These are phyloP conservation scores for Acanthamoeba castellanii DNA, from an alignment of 208 protist species.

Conservation along the genomic window DNA sequence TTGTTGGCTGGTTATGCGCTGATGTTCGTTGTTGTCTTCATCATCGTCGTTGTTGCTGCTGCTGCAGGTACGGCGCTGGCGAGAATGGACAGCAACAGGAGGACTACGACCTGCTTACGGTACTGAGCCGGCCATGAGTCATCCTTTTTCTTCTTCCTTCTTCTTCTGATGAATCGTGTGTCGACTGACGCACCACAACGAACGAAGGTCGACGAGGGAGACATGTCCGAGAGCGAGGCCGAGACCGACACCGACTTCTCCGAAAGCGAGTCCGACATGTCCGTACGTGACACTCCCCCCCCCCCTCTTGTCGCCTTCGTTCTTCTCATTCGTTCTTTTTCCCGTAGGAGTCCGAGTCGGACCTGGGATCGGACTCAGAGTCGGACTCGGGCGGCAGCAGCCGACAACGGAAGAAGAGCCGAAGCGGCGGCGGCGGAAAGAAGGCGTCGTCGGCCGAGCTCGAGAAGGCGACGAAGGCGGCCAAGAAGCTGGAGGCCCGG, in stretches of 20 bases:
- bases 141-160: not conserved
- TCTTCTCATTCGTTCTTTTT: no score
- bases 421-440: not conserved
- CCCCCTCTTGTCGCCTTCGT: not conserved
- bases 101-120: constrained; percentile 29
- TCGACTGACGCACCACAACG: no score
- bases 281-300: not conserved
- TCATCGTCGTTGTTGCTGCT: no score
- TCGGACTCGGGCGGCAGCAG: not conserved
- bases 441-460: not conserved
- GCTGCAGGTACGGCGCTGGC: not conserved
- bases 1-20: no score
- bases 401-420: not conserved
- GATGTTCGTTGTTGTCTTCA: no score
- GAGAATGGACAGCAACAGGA: not conserved
- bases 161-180: no score
- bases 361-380: not conserved
- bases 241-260: constrained; percentile 45
- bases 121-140: not conserved
- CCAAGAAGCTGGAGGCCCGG: constrained; percentile 10
- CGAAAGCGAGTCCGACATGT: constrained; percentile 21
- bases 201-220: not conserved
- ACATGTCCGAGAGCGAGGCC: constrained; percentile 43
- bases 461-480: not conserved
- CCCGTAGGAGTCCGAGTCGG: not conserved